Evolutionary conservation across 176 grass and related monocot genomes (phyloP), one percentile per base, ranked within the genome.

Genomic region (Otatea glauca): DNA sequence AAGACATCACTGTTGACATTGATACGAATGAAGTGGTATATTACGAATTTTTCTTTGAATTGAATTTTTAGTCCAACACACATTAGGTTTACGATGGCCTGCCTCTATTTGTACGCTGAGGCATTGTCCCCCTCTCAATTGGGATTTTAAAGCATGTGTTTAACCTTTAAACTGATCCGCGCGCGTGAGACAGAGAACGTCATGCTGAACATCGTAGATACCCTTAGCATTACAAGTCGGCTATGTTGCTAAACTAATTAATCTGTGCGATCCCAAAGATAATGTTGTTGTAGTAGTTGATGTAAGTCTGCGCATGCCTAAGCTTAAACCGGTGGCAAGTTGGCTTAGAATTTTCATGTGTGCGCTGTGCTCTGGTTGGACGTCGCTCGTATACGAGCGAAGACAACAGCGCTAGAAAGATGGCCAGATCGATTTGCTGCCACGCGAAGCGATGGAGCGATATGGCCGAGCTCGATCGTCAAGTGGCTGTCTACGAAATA

Each of bases 401-500:
- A 69, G 84, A 75, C 76, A 23, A 74, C 61, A 32, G 61, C 50
- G 41, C 29, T 50, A 76, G 56, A 86, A 75, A 55, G 81, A 65
- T 70, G 77, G 70, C 32, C 78, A 29, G 72, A 2, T 43, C 42
- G 42, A 88, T 80, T 74, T 84, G 81, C 29, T 55, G 81, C 81
- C 8, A 23, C 81, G 75, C 75, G 45, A 43, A 7, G 42, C 16
- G 6, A 65, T 34, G 14, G 18, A 9, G 10, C 9, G 18, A 12
- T 58, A 5, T 17, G 47, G 34, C 25, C 29, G 10, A 43, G 32
- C 54, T 32, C 14, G 21, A 42, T 32, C 14, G 20, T 64, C 65
- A 66, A 88, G 81, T 88, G 74, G 71, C 18, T 32, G 47, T 72
- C 61, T 45, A 80, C 76, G 76, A 76, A 81, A 81, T 65, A 47